A percentile compares a stretch with the other conserved stretches of the same genome.
Evolutionary conservation across 2,329 filamentous ascomycete species (phyloP).

Genomic region (Aschersonia sp.): DNA sequence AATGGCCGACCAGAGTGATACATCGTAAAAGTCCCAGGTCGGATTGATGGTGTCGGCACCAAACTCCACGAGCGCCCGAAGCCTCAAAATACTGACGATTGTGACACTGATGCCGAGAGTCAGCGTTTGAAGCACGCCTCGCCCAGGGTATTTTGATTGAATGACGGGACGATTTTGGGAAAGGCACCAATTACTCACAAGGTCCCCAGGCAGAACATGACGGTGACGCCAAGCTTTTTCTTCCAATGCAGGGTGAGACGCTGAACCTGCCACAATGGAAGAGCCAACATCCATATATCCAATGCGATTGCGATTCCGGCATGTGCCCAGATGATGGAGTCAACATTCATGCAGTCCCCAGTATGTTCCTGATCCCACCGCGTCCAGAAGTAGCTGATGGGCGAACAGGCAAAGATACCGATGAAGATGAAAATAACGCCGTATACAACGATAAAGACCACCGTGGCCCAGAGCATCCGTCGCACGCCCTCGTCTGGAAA

Average conservation of each 20-base stretch:
- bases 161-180: no score
- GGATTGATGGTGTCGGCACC: constrained; percentile 9
- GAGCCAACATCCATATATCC: constrained; percentile 23
- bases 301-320: constrained; percentile 23
- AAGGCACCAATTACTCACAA: constrained; percentile 10
- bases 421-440: constrained; percentile 15
- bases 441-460: constrained; percentile 13
- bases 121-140: no score
- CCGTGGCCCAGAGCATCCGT: constrained; percentile 15
- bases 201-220: constrained; percentile 26
- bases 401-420: constrained; percentile 20
- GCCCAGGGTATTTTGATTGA: no score
- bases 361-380: constrained; percentile 20
- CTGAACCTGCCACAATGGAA: constrained; percentile 21
- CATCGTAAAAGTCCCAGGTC: constrained; percentile 10
- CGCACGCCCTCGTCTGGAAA: constrained; percentile 17
- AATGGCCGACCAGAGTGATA: constrained; percentile 12
- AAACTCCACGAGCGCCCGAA: constrained; percentile 9
- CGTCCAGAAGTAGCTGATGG: constrained; percentile 23
- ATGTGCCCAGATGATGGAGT: constrained; percentile 20
- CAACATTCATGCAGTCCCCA: constrained; percentile 23
- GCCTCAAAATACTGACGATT: constrained; percentile 10
- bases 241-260: constrained; percentile 15
- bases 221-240: constrained; percentile 22
- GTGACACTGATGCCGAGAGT: constrained; percentile 7